Base-by-base conservation (phyloP, 2,329 filamentous ascomycete genomes). In the Byssochlamys sp. region DNA sequence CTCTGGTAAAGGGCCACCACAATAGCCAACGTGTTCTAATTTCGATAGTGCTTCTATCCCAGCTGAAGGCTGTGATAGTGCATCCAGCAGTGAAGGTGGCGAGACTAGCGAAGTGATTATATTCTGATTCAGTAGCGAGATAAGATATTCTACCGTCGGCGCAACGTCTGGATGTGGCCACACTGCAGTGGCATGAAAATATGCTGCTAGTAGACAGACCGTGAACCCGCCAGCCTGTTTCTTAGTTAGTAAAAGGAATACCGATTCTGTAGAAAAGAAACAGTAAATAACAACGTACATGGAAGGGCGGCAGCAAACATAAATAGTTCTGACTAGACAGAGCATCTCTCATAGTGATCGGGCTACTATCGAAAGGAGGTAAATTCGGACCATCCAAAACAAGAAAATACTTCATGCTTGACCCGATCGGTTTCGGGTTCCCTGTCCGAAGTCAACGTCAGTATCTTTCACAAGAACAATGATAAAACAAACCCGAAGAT, bases 381-480 rank as follows among this genome's bases (percentile, higher is more conserved):
- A 53, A 52, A 29, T 54, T 11, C 14, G 33, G n/a, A 9, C 35
- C 14, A 45, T 35, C 39, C 19, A 52, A 24, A 26, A 39, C 11
- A n/a, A 55, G 51, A 29, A 54, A 55, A 25, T 55, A 55, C 39
- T 39, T 56, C 14, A 56, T 29, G 9, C 53, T 60, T 4, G 53
- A 12, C 14, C 53, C 56, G 25, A 60, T 24, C 33, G 58, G 58
- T 24, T 60, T 60, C 7, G 58, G 58, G 48, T 60, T 60, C 1
- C 58, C 58, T 60, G 24, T 12, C 14, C n/a, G 7, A 45, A n/a
- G 14, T 19, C 14, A 39, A 14, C 11, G 12, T 1, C 4, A n/a
- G 24, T 19, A 7, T 45, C 35, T 10, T 1, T 28, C 14, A 55
- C 14, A 24, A 9, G 7, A 26, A 19, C 19, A 7, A 51, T 50